phyloP scores from a whole-genome alignment of 306 rosid genomes.

The Oxytropis ochrocephala region DNA sequence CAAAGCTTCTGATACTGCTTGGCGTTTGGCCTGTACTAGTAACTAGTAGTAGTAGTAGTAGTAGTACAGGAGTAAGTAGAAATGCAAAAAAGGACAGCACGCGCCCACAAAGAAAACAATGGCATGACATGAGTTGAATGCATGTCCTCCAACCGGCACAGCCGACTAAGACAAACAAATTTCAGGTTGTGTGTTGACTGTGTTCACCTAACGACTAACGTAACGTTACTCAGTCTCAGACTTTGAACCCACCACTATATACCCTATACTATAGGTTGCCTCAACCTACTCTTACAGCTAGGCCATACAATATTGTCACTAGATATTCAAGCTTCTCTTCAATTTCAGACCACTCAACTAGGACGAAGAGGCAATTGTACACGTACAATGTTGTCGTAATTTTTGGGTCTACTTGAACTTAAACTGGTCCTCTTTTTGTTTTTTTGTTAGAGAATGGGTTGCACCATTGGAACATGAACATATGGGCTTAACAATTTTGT shows the following conservation, averaged over 20 bases:
- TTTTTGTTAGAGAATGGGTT: neutral
- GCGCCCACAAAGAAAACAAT: constrained; percentile 24
- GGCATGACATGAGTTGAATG: neutral
- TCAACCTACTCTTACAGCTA: constrained; percentile 14
- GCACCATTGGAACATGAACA: constrained; percentile 21
- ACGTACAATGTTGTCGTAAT: neutral
- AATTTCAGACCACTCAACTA: constrained; percentile 17
- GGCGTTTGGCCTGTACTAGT: neutral
- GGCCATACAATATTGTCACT: neutral
- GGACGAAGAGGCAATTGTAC: neutral
- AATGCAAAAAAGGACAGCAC: constrained; percentile 13
- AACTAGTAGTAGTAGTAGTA: too few species aligned
- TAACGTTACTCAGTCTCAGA: neutral
- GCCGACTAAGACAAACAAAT: neutral
- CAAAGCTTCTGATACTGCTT: neutral
- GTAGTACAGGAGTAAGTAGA: neutral
- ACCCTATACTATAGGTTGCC: constrained; percentile 11
- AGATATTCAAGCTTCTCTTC: neutral
- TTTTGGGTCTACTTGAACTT: neutral
- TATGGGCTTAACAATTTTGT: neutral
- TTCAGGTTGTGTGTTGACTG: neutral
- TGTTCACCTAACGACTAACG: neutral
- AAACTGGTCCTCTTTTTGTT: constrained; percentile 21
- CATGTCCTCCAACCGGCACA: neutral
- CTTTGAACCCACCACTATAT: constrained; percentile 7